A percentile compares a stretch with the other conserved stretches of the same genome.
Conservation (phyloP, 495 filamentous ascomycete genomes). For the Mytilinidion resinicola region DNA sequence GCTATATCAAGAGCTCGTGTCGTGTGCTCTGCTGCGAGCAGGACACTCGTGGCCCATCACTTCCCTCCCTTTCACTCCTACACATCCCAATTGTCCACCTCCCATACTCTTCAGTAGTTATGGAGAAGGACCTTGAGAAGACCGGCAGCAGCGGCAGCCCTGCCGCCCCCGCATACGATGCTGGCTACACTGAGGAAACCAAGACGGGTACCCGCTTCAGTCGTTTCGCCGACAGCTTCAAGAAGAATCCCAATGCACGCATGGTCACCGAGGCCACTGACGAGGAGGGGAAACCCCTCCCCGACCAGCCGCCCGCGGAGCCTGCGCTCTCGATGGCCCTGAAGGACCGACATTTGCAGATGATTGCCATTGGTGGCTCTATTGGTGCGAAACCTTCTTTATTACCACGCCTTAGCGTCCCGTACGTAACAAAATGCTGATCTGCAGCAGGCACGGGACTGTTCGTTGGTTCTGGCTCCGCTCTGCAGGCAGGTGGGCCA, state of each 20-base stretch:
- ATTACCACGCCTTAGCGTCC: not conserved
- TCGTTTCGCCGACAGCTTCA: conserved; percentile 63
- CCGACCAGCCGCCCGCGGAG: conserved; percentile 62
- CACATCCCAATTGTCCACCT: no score
- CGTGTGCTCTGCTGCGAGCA: no score
- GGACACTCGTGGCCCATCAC: no score
- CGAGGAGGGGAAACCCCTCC: conserved; percentile 59
- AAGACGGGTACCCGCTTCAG: conserved; percentile 5
- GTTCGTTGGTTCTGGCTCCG: conserved; percentile 80
- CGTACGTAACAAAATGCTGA: conserved; percentile 1
- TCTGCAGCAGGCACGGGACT: conserved; percentile 68
- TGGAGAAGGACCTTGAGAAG: conserved; percentile 23
- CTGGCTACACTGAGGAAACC: conserved; percentile 20
- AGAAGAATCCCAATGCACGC: conserved; percentile 66
- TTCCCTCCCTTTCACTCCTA: no score
- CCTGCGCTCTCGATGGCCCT: conserved; percentile 69
- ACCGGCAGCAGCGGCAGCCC: not conserved
- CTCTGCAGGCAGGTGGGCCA: conserved; percentile 73
- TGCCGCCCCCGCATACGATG: conserved; percentile 16
- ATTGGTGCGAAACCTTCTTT: conserved; percentile 56
- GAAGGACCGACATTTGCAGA: conserved; percentile 84
- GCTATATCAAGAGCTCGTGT: no score
- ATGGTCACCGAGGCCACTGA: conserved; percentile 48
- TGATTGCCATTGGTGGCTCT: conserved; percentile 95
- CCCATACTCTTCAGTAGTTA: not conserved